Percentiles rank a stretch among this genome's conserved stretches.
Conservation (phyloP, 2,329 filamentous ascomycete species). For the Phyllosticta citribraziliensis region DNA sequence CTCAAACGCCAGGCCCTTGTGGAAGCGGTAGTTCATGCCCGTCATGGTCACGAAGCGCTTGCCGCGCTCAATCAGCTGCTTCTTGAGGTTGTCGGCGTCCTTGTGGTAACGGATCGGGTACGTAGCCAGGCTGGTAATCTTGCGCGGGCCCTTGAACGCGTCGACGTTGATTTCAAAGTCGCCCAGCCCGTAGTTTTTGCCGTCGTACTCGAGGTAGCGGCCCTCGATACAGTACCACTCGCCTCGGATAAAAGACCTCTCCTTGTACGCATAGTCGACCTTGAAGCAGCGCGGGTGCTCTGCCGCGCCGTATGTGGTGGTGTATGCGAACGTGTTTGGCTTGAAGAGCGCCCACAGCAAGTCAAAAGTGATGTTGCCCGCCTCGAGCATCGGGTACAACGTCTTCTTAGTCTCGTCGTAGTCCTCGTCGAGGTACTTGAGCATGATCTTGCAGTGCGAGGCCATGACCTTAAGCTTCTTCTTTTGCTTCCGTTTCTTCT, state of each 20-base stretch:
- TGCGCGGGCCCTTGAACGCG: slow-evolving; percentile 69
- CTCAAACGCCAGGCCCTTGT: slow-evolving; percentile 75
- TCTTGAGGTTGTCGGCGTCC: slow-evolving; percentile 53
- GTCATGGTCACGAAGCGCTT: slow-evolving; percentile 75
- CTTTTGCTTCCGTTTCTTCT: slow-evolving; percentile 51
- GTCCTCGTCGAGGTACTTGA: slow-evolving; percentile 72
- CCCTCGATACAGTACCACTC: slow-evolving; percentile 70
- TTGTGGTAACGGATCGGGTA: slow-evolving; percentile 77
- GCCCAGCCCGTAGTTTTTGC: slow-evolving; percentile 73
- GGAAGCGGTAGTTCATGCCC: slow-evolving; percentile 73
- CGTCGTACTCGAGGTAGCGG: slow-evolving; percentile 77
- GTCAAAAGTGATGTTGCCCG: slow-evolving; percentile 80
- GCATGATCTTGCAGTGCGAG: slow-evolving; percentile 59
- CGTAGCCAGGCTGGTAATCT: slow-evolving; percentile 67
- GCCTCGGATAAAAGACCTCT: slow-evolving; percentile 58
- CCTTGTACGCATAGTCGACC: slow-evolving; percentile 65
- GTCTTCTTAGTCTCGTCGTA: slow-evolving; percentile 70
- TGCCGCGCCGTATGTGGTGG: slow-evolving; percentile 63
- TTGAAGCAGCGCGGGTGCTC: slow-evolving; percentile 78
- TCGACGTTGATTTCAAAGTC: slow-evolving; percentile 59
- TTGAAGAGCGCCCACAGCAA: slow-evolving; percentile 84
- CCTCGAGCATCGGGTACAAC: slow-evolving; percentile 69
- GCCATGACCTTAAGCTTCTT: slow-evolving; percentile 50
- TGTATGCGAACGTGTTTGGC: slow-evolving; percentile 69
- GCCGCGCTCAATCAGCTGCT: slow-evolving; percentile 65